Evolutionary conservation across 768 basidiomycete species (phyloP).

Genomic region (Austroboletus eburneus): DNA sequence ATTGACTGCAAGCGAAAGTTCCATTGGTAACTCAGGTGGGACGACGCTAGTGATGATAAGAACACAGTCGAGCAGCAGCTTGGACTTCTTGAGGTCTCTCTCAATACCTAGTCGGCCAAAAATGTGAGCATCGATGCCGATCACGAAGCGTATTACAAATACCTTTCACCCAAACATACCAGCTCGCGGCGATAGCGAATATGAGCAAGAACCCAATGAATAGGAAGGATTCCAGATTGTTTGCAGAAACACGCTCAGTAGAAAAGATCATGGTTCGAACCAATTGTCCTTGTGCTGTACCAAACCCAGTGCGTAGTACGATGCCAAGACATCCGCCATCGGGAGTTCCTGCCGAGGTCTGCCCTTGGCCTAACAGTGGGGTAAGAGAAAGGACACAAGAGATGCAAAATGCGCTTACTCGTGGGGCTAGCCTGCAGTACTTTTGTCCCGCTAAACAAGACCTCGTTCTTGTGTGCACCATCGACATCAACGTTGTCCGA

Average conservation of each 20-base stretch:
- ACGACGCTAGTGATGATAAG: constrained; percentile 97
- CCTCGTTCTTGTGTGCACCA: constrained; percentile 77
- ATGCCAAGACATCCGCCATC: constrained; percentile 91
- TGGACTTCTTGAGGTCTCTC: constrained; percentile 88
- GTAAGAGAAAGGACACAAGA: not conserved
- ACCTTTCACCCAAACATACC: constrained; percentile 99
- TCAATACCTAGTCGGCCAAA: constrained; percentile 65
- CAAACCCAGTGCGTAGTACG: constrained; percentile 94
- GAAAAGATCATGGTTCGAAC: constrained; percentile 99
- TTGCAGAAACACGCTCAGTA: constrained; percentile 93
- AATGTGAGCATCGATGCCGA: constrained; percentile 4
- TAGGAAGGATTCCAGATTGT: constrained; percentile 91
- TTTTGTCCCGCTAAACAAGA: constrained; percentile 97
- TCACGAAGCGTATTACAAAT: constrained; percentile 12
- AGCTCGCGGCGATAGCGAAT: constrained; percentile 95
- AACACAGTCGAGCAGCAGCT: constrained; percentile 91
- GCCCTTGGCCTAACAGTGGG: constrained; percentile 26
- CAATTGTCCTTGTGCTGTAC: constrained; percentile 94
- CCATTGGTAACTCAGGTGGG: constrained; percentile 98
- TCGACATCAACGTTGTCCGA: constrained; percentile 81
- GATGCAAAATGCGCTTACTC: constrained; percentile 28
- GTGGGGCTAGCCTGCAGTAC: constrained; percentile 70
- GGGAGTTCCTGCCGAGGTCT: constrained; percentile 59
- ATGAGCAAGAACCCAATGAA: constrained; percentile 98
- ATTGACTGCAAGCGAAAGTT: constrained; percentile 93